A percentile compares a stretch with the other conserved stretches of the same genome.
These are phyloP conservation scores for Turritis glabra DNA, from an alignment of 345 rosid genomes.

Conservation along the genomic window DNA sequence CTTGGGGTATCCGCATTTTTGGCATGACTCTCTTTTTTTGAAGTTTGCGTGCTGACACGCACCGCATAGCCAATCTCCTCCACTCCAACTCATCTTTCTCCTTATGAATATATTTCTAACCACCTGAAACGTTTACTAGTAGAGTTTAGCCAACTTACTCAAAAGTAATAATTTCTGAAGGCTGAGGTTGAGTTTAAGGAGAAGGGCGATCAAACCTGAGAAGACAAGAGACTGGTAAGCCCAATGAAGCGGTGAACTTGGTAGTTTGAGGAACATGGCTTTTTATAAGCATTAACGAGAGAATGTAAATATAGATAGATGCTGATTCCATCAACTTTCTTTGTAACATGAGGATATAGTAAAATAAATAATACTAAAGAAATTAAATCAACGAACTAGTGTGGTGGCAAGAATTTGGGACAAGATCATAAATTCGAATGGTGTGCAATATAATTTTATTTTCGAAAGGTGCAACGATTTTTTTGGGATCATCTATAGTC, in stretches of 20 bases:
- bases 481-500: not conserved
- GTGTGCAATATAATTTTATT: not conserved
- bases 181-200: not conserved
- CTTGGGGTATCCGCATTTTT: slow-evolving; percentile 71
- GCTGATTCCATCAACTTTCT: slow-evolving; percentile 40
- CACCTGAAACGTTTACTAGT: slow-evolving; percentile 22
- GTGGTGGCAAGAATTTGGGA: not conserved
- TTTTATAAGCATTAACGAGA: slow-evolving; percentile 33
- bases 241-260: slow-evolving; percentile 30
- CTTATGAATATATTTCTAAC: not conserved
- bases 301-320: slow-evolving; percentile 30
- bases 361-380: not conserved
- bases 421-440: not conserved
- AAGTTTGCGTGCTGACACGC: slow-evolving; percentile 80
- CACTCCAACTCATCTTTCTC: slow-evolving; percentile 65
- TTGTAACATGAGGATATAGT: slow-evolving; percentile 31
- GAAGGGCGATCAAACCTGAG: slow-evolving; percentile 24
- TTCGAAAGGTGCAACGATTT: too few species aligned
- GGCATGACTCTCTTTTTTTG: slow-evolving; percentile 74
- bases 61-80: slow-evolving; percentile 88
- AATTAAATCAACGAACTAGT: not conserved
- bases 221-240: slow-evolving; percentile 19
- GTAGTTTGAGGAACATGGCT: slow-evolving; percentile 32
- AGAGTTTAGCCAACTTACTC: slow-evolving; percentile 8
- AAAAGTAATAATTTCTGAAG: not conserved